Evolutionary conservation across 768 basidiomycete species (phyloP), one percentile per base, ranked within the genome.

Genomic region (Leccinum incarnatum): DNA sequence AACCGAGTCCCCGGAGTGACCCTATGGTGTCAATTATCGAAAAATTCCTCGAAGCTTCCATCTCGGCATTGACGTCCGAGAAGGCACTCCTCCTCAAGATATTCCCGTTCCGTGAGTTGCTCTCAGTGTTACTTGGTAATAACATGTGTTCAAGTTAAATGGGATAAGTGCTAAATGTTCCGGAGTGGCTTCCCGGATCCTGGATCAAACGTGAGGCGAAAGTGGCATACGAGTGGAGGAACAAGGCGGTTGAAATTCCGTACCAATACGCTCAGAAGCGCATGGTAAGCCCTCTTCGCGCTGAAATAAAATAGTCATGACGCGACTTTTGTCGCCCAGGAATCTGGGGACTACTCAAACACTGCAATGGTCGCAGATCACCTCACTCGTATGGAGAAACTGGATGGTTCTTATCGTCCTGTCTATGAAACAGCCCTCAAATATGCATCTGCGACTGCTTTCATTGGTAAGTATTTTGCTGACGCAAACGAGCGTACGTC

Each of bases 71-170:
- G 30, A 23, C 32, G 1, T 23, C 55, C 1, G 51, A 42, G 37
- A 60, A 50, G 25, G 37, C 51, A 2, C 25, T 58, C 29, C 50
- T 64, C 12, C 15, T 62, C 4, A 53, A 61, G 25, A 49, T 9
- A 14, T 49, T 49, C 27, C 48, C 48, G 27, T 49, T 49, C 17
- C 17, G 48, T 49, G 34, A 70, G 70, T 71, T 27, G 59, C n/a
- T 27, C 27, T 27, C 14, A 10, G 5, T 10, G 27, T 19, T 15
- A 30, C n/a, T 27, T 7, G n/a, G 3, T n/a, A 17, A 11, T 8
- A 62, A 12, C 36, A 65, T 49, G 19, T 67, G 17, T 27, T 49
- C 4, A 49, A 15, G 25, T 49, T 17, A n/a, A 29, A 9, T 27
- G 48, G 12, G 12, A 23, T 12, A 29, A 49, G 48, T 49, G 15